phyloP scores from a whole-genome alignment of 2,329 filamentous ascomycete genomes.

The Graphium sp. region DNA sequence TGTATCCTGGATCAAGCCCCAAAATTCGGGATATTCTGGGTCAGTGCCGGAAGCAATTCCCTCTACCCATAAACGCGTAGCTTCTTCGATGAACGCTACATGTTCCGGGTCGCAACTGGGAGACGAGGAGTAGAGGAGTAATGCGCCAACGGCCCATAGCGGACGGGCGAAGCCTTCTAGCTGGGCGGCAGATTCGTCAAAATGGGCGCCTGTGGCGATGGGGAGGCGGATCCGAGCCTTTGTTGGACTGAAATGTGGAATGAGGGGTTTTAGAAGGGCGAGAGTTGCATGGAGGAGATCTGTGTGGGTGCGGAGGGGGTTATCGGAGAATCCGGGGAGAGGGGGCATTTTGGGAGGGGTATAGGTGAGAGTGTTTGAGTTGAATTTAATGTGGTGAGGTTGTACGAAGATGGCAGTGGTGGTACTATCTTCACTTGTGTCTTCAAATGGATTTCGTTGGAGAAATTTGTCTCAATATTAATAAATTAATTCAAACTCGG shows the following conservation, averaged over 20 bases:
- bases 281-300: slow-evolving; percentile 17
- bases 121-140: slow-evolving; percentile 22
- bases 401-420: no score
- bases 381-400: no score
- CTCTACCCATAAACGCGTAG: slow-evolving; percentile 13
- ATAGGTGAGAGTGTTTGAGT: no score
- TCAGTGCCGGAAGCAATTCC: slow-evolving; percentile 16
- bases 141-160: slow-evolving; percentile 15
- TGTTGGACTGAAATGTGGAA: slow-evolving; percentile 14
- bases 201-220: slow-evolving; percentile 19
- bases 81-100: slow-evolving; percentile 2
- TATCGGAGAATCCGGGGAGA: slow-evolving; percentile 21
- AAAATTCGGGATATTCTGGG: slow-evolving; percentile 20
- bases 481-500: no score
- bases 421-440: no score
- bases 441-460: no score
- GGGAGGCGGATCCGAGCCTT: slow-evolving; percentile 19
- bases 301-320: slow-evolving; percentile 15
- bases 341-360: slow-evolving; percentile 14
- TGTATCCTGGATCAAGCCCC: slow-evolving; percentile 24
- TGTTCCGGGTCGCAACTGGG: background rate
- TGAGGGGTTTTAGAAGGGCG: slow-evolving; percentile 16
- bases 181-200: slow-evolving; percentile 25
- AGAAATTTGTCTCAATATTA: no score
- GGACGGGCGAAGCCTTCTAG: slow-evolving; percentile 25